Conservation (phyloP, 129 eudicot genomes). For the Flaveria trinervia region DNA sequence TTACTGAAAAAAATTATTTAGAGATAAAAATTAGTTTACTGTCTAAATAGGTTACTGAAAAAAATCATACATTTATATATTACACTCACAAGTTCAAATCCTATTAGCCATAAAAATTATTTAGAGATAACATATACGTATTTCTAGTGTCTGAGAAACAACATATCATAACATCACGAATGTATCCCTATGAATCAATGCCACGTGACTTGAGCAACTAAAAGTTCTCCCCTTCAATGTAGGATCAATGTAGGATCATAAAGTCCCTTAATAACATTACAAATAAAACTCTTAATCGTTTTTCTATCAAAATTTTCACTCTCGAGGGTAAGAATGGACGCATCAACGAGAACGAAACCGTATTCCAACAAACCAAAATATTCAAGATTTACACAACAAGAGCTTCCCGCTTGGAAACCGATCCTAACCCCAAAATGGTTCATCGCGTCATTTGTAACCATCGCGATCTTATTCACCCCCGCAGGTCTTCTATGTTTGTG, state of each 20-base stretch:
- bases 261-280: neutral
- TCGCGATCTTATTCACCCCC: constrained; percentile 70
- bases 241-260: constrained; percentile 27
- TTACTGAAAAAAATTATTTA: no score
- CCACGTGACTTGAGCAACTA: constrained; percentile 11
- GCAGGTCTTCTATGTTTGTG: constrained; percentile 66
- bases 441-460: constrained; percentile 43
- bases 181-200: neutral
- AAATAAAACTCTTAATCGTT: constrained; percentile 3
- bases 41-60: no score
- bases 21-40: no score
- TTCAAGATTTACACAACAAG: constrained; percentile 92
- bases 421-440: constrained; percentile 79
- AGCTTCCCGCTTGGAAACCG: constrained; percentile 92
- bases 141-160: no score
- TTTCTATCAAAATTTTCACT: neutral
- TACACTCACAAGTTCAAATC: no score
- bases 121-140: no score
- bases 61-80: no score
- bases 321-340: constrained; percentile 21
- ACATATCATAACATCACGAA: no score
- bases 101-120: no score
- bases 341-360: constrained; percentile 21
- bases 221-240: constrained; percentile 24
- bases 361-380: constrained; percentile 35